Base-by-base conservation (phyloP, 495 filamentous ascomycete genomes). In the Parathielavia appendiculata region DNA sequence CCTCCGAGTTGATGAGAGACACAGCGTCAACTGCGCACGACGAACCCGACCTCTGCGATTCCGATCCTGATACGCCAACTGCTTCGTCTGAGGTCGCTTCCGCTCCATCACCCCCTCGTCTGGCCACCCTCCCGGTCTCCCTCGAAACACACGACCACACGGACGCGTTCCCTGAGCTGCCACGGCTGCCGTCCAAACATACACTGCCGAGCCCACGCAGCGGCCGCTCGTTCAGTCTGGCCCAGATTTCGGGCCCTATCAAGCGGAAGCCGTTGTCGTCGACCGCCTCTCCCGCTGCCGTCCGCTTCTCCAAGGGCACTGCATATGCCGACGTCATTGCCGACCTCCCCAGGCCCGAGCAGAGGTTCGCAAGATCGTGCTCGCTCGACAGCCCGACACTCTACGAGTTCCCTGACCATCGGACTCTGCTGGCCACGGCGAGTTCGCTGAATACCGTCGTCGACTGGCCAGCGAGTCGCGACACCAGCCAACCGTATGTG, bases 301-400 rank as follows among this genome's bases (percentile, higher is more conserved):
- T 75, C 43, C 66, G 79, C 50, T 78, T 73, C 69, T 79, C 78
- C 38, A 58, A 41, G 20, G 71, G 76, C 13, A 69, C 73, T n/a
- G 72, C 74, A 47, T 71, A 74, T 47, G 67, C 78, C 17, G 71
- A 73, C 23, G 52, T 63, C 36, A 51, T 65, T 22, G 60, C 66
- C 17, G 66, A 68, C 47, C 62, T 76, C 11, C 69, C 73, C 32
- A 63, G 66, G 30, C 78, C 80, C 9, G 78, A 80, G 45, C 73
- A 75, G 40, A 62, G 74, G 30, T 79, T 77, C 52, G 71, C 72
- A n/a, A 69, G 79, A 41, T 76, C 77, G 23, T 77, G 66, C 65
- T 78, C 79, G 11, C 63, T 80, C 46, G 80, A 83, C 62, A 82
- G 80, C 57, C 80, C 79, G 54, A 82, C 79, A 8, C 71, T 83